These are phyloP conservation scores for Starmerella apicola DNA, from an alignment of 805 yeast species.

Conservation along the genomic window DNA sequence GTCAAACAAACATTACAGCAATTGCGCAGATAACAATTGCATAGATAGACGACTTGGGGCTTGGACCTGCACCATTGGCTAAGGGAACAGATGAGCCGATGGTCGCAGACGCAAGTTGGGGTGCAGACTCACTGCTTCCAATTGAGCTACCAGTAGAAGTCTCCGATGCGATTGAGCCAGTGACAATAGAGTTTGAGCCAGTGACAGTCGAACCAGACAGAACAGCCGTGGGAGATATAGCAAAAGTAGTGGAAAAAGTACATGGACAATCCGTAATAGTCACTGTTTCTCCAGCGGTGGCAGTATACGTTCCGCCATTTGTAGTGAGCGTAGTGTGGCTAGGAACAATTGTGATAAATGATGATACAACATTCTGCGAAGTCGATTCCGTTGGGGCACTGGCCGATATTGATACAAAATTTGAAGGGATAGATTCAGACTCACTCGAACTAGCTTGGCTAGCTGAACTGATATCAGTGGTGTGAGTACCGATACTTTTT, in stretches of 20 bases:
- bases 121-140: background rate
- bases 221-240: background rate
- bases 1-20: too few relatives aligned
- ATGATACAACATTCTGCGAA: constrained; percentile 8
- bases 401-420: background rate
- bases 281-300: constrained; percentile 57
- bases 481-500: background rate
- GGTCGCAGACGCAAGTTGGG: too few relatives aligned
- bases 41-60: too few relatives aligned
- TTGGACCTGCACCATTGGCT: too few relatives aligned
- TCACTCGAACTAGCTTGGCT: background rate
- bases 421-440: background rate
- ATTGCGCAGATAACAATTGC: too few relatives aligned
- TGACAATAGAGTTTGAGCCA: background rate
- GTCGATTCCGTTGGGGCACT: too few relatives aligned
- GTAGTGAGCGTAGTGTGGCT: constrained; percentile 44
- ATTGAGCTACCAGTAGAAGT: too few relatives aligned
- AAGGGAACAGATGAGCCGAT: too few relatives aligned
- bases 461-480: background rate
- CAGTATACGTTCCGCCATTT: constrained; percentile 54
- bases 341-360: constrained; percentile 45
- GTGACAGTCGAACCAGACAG: background rate
- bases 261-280: constrained; percentile 41
- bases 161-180: too few relatives aligned
- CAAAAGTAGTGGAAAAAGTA: constrained; percentile 5